Percentiles rank a stretch among this genome's conserved stretches.
Conservation (phyloP, 345 rosid genomes). For the Psidium guajava region DNA sequence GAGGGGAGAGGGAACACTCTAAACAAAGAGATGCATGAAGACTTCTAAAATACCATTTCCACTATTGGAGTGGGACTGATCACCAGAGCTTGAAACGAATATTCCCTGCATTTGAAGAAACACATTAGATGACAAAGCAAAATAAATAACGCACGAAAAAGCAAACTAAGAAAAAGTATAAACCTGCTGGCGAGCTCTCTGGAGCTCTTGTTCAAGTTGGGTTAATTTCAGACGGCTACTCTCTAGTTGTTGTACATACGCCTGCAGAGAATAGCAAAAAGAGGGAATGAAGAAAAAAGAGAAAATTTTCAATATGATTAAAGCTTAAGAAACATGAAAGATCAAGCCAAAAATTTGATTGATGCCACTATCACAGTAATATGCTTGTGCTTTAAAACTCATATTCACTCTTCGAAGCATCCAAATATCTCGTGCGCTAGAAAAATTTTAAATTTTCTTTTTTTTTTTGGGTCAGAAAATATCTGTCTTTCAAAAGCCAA, state of each 20-base stretch:
- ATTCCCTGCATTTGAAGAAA: conserved; percentile 45
- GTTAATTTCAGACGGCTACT: conserved; percentile 84
- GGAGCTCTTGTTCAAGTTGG: conserved; percentile 89
- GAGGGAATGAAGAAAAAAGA: background rate
- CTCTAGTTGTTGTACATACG: conserved; percentile 92
- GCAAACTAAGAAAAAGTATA: background rate
- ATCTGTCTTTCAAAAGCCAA: background rate
- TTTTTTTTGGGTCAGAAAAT: background rate
- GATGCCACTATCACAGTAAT: background rate
- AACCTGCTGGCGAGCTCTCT: conserved; percentile 96
- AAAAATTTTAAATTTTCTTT: background rate
- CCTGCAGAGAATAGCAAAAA: conserved; percentile 25
- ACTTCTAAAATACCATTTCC: conserved; percentile 58
- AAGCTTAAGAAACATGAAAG: background rate
- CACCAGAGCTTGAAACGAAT: conserved; percentile 86
- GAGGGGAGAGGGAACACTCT: background rate
- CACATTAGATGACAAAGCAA: background rate
- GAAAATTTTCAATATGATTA: background rate
- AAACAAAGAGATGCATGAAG: background rate
- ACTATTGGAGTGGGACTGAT: conserved; percentile 77
- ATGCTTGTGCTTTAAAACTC: background rate
- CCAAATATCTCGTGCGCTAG: background rate
- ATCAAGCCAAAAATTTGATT: background rate
- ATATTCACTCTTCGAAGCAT: background rate
- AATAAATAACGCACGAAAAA: background rate